Evolutionary conservation across 1,284 basidiomycete species (phyloP).

Genomic region (Cerioporus squamosus): DNA sequence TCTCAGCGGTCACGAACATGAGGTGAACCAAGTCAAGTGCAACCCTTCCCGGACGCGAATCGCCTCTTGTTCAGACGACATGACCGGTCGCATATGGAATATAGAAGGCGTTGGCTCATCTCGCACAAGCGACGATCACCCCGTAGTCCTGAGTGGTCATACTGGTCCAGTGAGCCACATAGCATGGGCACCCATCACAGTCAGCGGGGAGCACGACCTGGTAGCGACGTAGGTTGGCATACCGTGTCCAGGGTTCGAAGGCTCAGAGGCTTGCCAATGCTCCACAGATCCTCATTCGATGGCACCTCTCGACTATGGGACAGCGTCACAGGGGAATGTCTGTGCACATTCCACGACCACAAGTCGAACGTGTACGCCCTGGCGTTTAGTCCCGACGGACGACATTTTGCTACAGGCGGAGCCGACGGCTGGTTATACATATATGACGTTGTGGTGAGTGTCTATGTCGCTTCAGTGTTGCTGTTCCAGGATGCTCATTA

Average conservation of each 20-base stretch:
- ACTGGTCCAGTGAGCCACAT: conserved; percentile 67
- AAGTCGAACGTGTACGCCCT: conserved; percentile 69
- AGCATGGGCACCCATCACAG: conserved; percentile 68
- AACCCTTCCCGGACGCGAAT: conserved; percentile 67
- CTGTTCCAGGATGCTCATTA: not conserved
- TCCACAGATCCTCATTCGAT: conserved; percentile 73
- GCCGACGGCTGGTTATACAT: conserved; percentile 65
- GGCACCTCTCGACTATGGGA: conserved; percentile 79
- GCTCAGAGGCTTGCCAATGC: not conserved
- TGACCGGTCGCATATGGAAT: conserved; percentile 78
- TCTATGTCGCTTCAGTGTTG: not conserved
- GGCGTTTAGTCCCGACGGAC: conserved; percentile 68
- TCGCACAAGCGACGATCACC: conserved; percentile 39
- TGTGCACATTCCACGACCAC: conserved; percentile 70
- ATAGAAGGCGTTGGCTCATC: conserved; percentile 45
- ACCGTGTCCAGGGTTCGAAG: not conserved
- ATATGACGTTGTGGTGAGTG: conserved; percentile 51
- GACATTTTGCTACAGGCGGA: conserved; percentile 60
- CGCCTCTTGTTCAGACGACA: conserved; percentile 82
- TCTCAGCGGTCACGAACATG: conserved; percentile 71
- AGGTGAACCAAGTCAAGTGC: conserved; percentile 79
- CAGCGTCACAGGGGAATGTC: conserved; percentile 71
- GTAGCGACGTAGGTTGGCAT: conserved; percentile 62
- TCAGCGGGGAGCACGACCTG: conserved; percentile 53
- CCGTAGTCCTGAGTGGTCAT: conserved; percentile 65